These are phyloP conservation scores for Prunus fruticosa DNA, from an alignment of 306 rosid species.

Conservation along the genomic window DNA sequence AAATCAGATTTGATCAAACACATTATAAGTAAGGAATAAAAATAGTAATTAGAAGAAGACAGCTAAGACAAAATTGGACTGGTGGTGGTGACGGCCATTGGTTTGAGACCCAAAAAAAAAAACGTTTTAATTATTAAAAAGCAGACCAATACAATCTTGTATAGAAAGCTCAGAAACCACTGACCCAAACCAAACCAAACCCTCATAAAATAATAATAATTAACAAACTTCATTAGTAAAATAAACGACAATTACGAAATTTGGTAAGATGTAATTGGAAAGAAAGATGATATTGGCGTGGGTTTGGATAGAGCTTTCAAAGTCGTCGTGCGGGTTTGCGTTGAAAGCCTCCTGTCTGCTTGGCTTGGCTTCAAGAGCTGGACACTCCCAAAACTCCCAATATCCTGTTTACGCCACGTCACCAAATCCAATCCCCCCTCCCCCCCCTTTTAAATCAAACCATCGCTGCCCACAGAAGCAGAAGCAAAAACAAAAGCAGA, in stretches of 20 bases:
- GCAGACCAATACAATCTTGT: background rate
- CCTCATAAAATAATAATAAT: background rate
- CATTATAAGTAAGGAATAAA: background rate
- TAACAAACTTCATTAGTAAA: background rate
- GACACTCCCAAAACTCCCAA: constrained; percentile 51
- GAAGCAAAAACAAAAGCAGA: background rate
- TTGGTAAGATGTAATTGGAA: constrained; percentile 30
- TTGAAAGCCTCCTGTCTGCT: constrained; percentile 25
- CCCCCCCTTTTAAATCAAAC: constrained; percentile 25
- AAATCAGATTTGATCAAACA: background rate
- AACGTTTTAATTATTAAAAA: background rate
- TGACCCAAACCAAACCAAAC: constrained; percentile 2
- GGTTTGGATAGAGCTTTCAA: constrained; percentile 57
- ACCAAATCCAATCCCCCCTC: background rate
- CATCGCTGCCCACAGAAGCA: constrained; percentile 19
- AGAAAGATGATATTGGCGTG: background rate
- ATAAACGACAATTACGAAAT: constrained; percentile 17
- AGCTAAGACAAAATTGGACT: background rate
- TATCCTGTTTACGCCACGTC: constrained; percentile 37
- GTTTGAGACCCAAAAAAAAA: background rate
- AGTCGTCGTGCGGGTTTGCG: constrained; percentile 41
- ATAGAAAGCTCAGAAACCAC: constrained; percentile 1
- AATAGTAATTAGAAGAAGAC: background rate
- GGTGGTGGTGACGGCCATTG: background rate
- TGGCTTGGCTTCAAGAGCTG: constrained; percentile 60